Evolutionary conservation across 768 basidiomycete genomes (phyloP), one percentile per base, ranked within the genome.

Genomic region (Psilocybe cubensis): DNA sequence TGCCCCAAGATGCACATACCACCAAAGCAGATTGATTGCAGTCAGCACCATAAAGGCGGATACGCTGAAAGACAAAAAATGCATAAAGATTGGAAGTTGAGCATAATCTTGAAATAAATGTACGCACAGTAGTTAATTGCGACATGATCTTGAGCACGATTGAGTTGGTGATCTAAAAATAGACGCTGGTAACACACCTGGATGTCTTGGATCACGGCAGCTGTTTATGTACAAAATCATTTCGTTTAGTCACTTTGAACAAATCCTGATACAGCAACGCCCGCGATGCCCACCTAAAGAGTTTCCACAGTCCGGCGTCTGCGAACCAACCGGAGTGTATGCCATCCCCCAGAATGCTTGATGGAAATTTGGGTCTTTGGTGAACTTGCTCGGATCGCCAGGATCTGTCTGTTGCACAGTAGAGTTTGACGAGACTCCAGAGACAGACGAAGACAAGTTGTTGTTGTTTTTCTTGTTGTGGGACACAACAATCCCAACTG

Each of bases 31-130:
- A 83, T 69, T 91, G 88, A 68, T 94, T 93, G 69, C 91, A 94
- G 71, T 94, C 91, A 31, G 92, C 85, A 38, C 94, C 94, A 69
- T 96, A 96, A 33, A 95, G 77, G 65, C 91, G 90, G 59, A 94
- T 75, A 50, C 84, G 86, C 84, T 82, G 58, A 47, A 58, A 9
- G 40, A 44, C 42, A 31, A 17, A 47, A 18, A 45, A 41, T 7
- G 47, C 25, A 21, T 31, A 40, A 38, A 46, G 31, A 7, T 23
- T 18, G 18, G 35, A 12, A 2, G 38, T 14, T 28, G 51, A 41
- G 58, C 21, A 14, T 11, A 21, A 24, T 33, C 8, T 55, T 20
- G 31, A 20, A 10, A 14, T 3, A 35, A 24, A 20, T 47, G 70
- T 28, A 74, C 63, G 14, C 50, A 80, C 81, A 61, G 82, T 85